Base-by-base conservation (phyloP, 2,329 filamentous ascomycete species). In the Cladosporium sp. region DNA sequence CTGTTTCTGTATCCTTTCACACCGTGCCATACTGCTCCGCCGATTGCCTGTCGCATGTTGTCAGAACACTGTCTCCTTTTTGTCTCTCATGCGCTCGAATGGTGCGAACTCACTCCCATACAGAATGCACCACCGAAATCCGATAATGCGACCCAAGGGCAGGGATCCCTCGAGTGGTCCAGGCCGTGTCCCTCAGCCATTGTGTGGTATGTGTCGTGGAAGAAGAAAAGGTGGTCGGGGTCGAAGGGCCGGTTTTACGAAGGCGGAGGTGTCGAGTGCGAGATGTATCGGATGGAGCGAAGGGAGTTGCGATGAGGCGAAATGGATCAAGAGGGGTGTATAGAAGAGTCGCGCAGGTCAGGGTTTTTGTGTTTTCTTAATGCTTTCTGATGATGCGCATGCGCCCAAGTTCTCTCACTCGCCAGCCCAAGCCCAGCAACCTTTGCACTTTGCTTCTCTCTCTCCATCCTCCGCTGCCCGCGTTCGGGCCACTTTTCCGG, bases 91-190 rank as follows among this genome's bases (percentile, higher is more conserved):
- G n/a, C 32, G 15, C 16, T 22, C n/a, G 22, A 7, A 7, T 13
- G 25, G 11, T 13, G 15, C 12, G 39, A 49, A 56, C 87, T 58
- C 86, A 93, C 89, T 62, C 92, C 92, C 92, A 96, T 97, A 67
- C 82, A 85, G 66, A 97, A 96, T 51, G 92, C 93, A 73, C 93
- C 93, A 56, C 93, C 93, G 69, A 97, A 97, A 75, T 98, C 93
- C 73, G 91, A 95, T 60, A 97, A 80, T 58, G 93, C 87, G 66
- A 97, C 91, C 85, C 86, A 97, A 50, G 93, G 93, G 74, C 93
- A 97, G 56, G 93, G 93, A 73, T 97, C 93, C 75, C 93, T 82
- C 57, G 88, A 86, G 78, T 97, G 93, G 83, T 98, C 92, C 86
- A 95, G 58, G 46, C 63, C 63, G 53, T 65, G 63, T 45, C 49